Evolutionary conservation across 2,329 filamentous ascomycete genomes (phyloP).

Genomic region (Pseudocercospora pini-densiflorae): DNA sequence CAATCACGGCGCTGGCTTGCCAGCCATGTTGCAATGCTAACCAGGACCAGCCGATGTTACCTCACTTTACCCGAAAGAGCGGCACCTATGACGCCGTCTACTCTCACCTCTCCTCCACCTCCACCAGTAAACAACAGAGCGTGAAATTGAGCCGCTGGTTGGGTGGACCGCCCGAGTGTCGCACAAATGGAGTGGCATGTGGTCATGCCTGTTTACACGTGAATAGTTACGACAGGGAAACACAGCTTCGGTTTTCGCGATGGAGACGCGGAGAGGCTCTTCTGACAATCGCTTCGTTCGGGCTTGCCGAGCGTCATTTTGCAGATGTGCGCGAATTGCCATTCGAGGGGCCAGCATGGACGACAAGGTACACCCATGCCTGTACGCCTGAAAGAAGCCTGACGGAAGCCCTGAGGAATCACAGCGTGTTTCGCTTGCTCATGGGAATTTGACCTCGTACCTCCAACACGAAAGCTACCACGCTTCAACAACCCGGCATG

Average conservation of each 20-base stretch:
- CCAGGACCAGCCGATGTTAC: slow-evolving; percentile 13
- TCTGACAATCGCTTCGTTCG: not conserved
- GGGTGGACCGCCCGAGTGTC: not conserved
- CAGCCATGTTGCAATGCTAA: slow-evolving; percentile 1
- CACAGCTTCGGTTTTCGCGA: slow-evolving; percentile 2
- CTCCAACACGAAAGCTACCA: not conserved
- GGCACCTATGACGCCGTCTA: not conserved
- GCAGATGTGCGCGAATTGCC: not conserved
- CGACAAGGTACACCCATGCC: not conserved
- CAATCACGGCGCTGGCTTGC: not conserved
- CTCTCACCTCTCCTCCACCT: not conserved
- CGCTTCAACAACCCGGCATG: not conserved
- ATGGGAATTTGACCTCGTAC: too few relatives aligned
- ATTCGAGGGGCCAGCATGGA: not conserved
- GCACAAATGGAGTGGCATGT: slow-evolving; percentile 9
- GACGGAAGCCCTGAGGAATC: slow-evolving; percentile 4
- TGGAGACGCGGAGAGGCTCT: not conserved
- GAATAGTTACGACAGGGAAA: not conserved
- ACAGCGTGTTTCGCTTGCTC: slow-evolving; percentile 3
- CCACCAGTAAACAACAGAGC: not conserved
- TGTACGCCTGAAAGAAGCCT: not conserved
- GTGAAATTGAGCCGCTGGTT: not conserved
- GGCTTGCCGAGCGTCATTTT: slow-evolving; percentile 5
- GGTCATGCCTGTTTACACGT: slow-evolving; percentile 9
- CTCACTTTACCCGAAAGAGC: slow-evolving; percentile 10